Evolutionary conservation across 2,329 filamentous ascomycete genomes (phyloP), one percentile per base, ranked within the genome.

Genomic region (Monosporascus sp.): DNA sequence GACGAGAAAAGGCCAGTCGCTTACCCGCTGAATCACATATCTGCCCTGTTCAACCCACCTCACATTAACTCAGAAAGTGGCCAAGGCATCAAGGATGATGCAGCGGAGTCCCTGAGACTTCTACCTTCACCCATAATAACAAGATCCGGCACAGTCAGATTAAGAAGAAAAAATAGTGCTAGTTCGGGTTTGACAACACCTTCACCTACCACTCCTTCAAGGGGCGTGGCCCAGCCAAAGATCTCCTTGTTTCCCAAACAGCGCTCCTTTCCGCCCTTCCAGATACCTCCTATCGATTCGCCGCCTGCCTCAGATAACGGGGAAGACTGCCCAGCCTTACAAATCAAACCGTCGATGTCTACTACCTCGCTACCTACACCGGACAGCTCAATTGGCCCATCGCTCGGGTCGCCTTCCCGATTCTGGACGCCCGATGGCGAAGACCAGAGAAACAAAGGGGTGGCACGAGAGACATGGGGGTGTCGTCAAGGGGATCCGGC

Each of bases 11-110:
- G 57, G 9, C 55, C 65, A 35, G 44, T 66, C 31, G 62, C 65
- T 50, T 68, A 65, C 65, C 56, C 56, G 37, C 66, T 65, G 7
- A 60, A 59, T 41, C 66, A 63, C 41, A 57, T 67, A 44, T 68
- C 65, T 4, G 52, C 63, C 3, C 49, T 66, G 6, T 64, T 68
- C 31, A 60, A 63, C 20, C 61, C 63, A 35, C 57, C 60, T 4
- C 63, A 64, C 8, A 56, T 66, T 24, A 55, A 57, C 8, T 51
- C 56, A 25, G 57, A 54, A 27, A 48, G 53, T 14, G 45, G 50
- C 8, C 50, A 48, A 6, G 48, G 37, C 25, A 38, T 44, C 17
- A 45, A 48, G 27, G 49, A 55, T 35, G 52, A 55, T n/a, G 37
- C 11, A 22, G 50, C 46, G 43, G 58, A 60, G 15, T 50, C 58